Percentiles rank a stretch among this genome's conserved stretches.
Evolutionary conservation across 2,329 filamentous ascomycete species (phyloP).

Genomic region (Aspergillus fischeri): DNA sequence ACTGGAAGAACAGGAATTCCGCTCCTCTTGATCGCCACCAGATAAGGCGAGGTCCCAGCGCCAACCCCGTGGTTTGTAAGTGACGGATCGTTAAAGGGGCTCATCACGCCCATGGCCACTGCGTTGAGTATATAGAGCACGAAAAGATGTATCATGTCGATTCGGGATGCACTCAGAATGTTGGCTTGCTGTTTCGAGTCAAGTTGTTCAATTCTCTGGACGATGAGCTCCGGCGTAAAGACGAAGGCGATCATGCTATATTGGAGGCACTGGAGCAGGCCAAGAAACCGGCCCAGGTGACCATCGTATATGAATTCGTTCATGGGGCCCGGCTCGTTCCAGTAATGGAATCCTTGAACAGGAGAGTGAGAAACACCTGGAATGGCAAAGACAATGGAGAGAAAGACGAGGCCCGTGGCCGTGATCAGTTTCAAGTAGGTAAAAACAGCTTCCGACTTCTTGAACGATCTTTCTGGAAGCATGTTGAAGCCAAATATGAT

Average conservation of each 20-base stretch:
- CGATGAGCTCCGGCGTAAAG: conserved; percentile 51
- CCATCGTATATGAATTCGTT: conserved; percentile 47
- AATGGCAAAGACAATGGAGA: conserved; percentile 50
- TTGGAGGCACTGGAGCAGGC: conserved; percentile 48
- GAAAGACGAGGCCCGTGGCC: conserved; percentile 45
- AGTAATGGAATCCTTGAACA: conserved; percentile 49
- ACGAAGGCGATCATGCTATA: conserved; percentile 50
- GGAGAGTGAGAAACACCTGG: conserved; percentile 47
- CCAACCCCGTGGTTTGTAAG: conserved; percentile 52
- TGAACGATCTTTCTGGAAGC: conserved; percentile 47
- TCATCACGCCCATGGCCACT: conserved; percentile 56
- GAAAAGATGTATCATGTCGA: conserved; percentile 54
- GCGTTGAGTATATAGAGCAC: conserved; percentile 56
- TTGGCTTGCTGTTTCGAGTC: conserved; percentile 45
- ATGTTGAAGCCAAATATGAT: conserved; percentile 52
- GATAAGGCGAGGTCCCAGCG: conserved; percentile 48
- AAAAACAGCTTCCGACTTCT: conserved; percentile 48
- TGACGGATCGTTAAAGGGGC: conserved; percentile 51
- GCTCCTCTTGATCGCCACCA: conserved; percentile 45
- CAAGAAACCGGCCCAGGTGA: conserved; percentile 46
- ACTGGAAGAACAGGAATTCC: conserved; percentile 59
- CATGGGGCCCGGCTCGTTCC: conserved; percentile 46
- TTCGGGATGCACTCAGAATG: conserved; percentile 50
- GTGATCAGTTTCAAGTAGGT: conserved; percentile 48
- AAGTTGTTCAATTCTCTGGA: conserved; percentile 54